Conservation (phyloP, 306 rosid species). For the Dryas octopetala region DNA sequence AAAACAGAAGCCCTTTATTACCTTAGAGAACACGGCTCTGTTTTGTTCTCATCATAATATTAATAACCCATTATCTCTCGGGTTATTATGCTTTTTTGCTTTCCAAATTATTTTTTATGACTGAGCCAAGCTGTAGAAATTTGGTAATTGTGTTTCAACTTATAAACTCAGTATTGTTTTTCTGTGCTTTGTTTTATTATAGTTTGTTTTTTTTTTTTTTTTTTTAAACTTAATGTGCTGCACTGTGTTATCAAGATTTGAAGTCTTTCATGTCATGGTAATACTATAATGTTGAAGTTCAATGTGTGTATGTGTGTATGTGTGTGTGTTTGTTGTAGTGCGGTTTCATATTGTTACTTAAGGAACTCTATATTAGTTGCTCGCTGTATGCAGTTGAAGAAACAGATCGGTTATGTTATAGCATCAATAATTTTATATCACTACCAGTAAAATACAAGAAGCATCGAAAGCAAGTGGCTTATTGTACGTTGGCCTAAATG, state of each 20-base stretch:
- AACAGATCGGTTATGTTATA: not conserved
- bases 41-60: not conserved
- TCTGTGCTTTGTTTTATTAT: not conserved
- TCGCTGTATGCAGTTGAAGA: not conserved
- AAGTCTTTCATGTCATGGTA: not conserved
- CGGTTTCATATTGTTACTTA: not conserved
- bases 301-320: not conserved
- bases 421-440: not conserved
- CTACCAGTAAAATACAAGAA: not conserved
- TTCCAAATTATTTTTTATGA: not conserved
- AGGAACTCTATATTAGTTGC: not conserved
- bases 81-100: not conserved
- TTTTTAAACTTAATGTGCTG: not conserved
- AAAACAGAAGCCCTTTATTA: not conserved
- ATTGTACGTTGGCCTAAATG: not conserved
- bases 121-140: not conserved
- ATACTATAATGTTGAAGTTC: not conserved
- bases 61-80: too few relatives aligned
- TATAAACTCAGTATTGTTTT: not conserved
- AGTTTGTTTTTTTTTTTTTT: not conserved
- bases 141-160: not conserved
- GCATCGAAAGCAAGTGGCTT: not conserved
- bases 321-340: not conserved
- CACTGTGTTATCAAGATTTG: not conserved
- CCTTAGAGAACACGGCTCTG: not conserved